phyloP scores from a whole-genome alignment of 345 rosid genomes.

The Arabidopsis thaliana region TAIR10.1 NC_003074.8:5697001-5697500 shows the following conservation, averaged over 20 bases:
- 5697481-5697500: constrained; percentile 57
- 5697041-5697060: constrained; percentile 60
- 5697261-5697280: constrained; percentile 90
- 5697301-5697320: constrained; percentile 96
- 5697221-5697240: constrained; percentile 18
- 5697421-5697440: constrained; percentile 44
- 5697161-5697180: constrained; percentile 57
- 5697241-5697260: constrained; percentile 23
- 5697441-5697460: constrained; percentile 47
- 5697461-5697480: constrained; percentile 52
- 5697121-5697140: constrained; percentile 44
- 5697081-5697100: constrained; percentile 70
- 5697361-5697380: constrained; percentile 60
- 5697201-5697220: constrained; percentile 25
- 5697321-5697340: constrained; percentile 74
- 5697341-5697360: constrained; percentile 59
- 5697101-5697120: constrained; percentile 70
- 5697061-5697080: constrained; percentile 73
- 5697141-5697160: constrained; percentile 57
- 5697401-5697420: constrained; percentile 48
- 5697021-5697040: constrained; percentile 40
- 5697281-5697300: constrained; percentile 89
- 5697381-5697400: constrained; percentile 54
- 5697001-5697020: constrained; percentile 54
- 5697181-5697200: constrained; percentile 19